A percentile compares a stretch with the other conserved stretches of the same genome.
Conservation (phyloP, 805 yeast species). For the Barnettozyma siamensis region DNA sequence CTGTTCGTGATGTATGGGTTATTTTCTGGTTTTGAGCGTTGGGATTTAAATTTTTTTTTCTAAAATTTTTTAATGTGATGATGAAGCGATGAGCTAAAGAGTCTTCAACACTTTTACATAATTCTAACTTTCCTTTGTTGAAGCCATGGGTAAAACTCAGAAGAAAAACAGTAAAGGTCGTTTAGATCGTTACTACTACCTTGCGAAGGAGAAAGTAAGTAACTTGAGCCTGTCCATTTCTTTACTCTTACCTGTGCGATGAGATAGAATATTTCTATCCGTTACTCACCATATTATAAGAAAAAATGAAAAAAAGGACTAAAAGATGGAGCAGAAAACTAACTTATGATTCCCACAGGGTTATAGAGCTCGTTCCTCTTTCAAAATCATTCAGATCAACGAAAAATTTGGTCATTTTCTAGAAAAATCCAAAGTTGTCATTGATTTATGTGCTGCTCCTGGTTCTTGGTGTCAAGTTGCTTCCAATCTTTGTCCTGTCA, state of each 20-base stretch:
- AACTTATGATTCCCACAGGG: constrained; percentile 38
- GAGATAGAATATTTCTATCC: too few species aligned
- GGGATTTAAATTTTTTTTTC: neutral
- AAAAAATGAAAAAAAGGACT: too few species aligned
- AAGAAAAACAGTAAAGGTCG: constrained; percentile 98
- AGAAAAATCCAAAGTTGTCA: constrained; percentile 91
- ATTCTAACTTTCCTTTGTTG: neutral
- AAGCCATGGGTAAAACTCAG: constrained; percentile 78
- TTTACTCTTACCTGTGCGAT: too few species aligned
- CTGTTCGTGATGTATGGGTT: neutral
- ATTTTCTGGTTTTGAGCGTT: neutral
- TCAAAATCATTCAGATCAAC: constrained; percentile 89
- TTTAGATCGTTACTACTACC: constrained; percentile 91
- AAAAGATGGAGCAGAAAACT: constrained; percentile 2
- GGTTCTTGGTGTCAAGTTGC: constrained; percentile 99
- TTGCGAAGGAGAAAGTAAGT: constrained; percentile 81
- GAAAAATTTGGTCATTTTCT: constrained; percentile 95
- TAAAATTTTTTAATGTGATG: neutral
- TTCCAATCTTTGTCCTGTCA: constrained; percentile 83
- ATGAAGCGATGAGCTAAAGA: neutral
- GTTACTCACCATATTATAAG: too few species aligned
- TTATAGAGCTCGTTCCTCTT: constrained; percentile 97
- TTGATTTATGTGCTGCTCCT: constrained; percentile 98
- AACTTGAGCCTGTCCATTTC: too few species aligned
- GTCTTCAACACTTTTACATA: neutral